Evolutionary conservation across 176 grass and related monocot species (phyloP).

Genomic region (Urochloa ruziziensis): DNA sequence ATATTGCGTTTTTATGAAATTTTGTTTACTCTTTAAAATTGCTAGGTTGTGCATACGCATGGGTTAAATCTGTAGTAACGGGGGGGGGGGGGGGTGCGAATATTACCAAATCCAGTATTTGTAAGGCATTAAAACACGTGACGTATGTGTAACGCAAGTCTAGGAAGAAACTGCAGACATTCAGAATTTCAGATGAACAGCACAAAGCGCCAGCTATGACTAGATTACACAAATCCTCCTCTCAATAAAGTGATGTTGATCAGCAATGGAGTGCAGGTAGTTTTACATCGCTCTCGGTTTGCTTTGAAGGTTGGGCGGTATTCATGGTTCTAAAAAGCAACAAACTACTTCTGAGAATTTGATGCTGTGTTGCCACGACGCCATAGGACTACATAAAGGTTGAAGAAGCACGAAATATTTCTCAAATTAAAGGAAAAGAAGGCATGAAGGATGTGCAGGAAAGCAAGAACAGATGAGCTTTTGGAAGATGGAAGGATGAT

Average conservation of each 20-base stretch:
- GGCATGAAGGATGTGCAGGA: not conserved
- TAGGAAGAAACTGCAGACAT: not conserved
- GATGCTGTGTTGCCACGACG: not conserved
- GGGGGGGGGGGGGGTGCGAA: too few relatives aligned
- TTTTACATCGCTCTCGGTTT: not conserved
- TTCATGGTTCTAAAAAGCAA: constrained; percentile 16
- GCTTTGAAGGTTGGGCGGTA: constrained; percentile 17
- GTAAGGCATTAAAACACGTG: not conserved
- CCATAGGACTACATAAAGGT: not conserved
- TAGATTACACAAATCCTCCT: not conserved
- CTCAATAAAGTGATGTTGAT: not conserved
- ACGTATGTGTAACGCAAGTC: too few relatives aligned
- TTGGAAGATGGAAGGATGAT: constrained; percentile 18
- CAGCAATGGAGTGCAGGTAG: not conserved
- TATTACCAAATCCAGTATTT: not conserved
- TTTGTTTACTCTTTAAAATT: not conserved
- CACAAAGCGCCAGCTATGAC: not conserved
- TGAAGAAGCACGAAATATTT: not conserved
- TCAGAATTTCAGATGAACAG: not conserved
- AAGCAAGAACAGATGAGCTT: constrained; percentile 21
- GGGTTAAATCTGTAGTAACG: too few relatives aligned
- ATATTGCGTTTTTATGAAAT: too few relatives aligned
- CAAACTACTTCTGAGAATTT: not conserved
- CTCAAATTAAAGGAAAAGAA: not conserved
- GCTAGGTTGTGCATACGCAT: not conserved